These are phyloP conservation scores for Yarrowia phangngaensis DNA, from an alignment of 805 yeast species.

Conservation along the genomic window DNA sequence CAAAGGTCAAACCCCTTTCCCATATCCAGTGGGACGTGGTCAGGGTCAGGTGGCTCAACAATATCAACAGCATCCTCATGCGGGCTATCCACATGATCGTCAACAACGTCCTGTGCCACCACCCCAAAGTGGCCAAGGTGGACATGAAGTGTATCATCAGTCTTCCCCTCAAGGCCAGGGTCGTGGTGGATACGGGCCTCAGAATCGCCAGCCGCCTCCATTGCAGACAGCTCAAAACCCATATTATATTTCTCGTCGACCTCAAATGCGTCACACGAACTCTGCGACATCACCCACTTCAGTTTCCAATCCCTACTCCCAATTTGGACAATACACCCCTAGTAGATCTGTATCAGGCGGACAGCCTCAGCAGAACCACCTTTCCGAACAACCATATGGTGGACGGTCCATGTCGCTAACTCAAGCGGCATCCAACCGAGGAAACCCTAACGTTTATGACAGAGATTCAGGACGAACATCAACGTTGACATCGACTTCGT, in stretches of 20 bases:
- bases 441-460: slow-evolving; percentile 25
- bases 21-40: not conserved
- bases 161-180: not conserved
- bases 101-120: not conserved
- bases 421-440: slow-evolving; percentile 7
- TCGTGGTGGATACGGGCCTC: slow-evolving; percentile 3
- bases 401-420: slow-evolving; percentile 18
- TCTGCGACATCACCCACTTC: slow-evolving; percentile 19
- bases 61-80: not conserved
- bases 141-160: no score
- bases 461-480: slow-evolving; percentile 2
- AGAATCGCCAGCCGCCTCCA: slow-evolving; percentile 2
- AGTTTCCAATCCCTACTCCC: slow-evolving; percentile 19
- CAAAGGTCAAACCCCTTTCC: slow-evolving; percentile 10
- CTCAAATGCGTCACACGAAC: slow-evolving; percentile 18
- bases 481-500: slow-evolving; percentile 18
- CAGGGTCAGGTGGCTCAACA: not conserved
- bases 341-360: slow-evolving; percentile 23
- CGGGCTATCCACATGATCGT: slow-evolving; percentile 1
- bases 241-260: slow-evolving; percentile 12
- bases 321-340: slow-evolving; percentile 12
- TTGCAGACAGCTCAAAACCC: slow-evolving; percentile 11
- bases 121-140: no score
- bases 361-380: slow-evolving; percentile 22
- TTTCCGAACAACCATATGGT: slow-evolving; percentile 4